Percentiles rank a stretch among this genome's conserved stretches.
Conservation (phyloP, 2,329 filamentous ascomycete species). For the Diaporthe batatas region DNA sequence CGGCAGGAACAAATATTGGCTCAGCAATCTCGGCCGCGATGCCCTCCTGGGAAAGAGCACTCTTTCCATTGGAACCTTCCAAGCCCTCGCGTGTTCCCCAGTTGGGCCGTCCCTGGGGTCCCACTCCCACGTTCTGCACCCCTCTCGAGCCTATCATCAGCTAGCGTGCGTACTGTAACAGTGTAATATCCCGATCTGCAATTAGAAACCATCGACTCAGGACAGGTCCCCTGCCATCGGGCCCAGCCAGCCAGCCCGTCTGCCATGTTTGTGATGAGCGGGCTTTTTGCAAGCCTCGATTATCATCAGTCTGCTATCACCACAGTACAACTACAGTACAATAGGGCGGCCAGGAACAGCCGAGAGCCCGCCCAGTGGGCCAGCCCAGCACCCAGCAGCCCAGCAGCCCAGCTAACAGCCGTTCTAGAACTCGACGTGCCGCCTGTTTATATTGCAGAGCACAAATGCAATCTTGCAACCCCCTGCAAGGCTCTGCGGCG, state of each 20-base stretch:
- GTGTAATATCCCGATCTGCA: constrained; percentile 33
- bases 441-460: constrained; percentile 18
- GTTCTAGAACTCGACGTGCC: constrained; percentile 32
- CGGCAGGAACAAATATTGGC: constrained; percentile 18
- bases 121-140: constrained; percentile 34
- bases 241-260: not conserved
- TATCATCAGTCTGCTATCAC: not conserved
- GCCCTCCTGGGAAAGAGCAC: constrained; percentile 14
- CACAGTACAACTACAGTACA: no score
- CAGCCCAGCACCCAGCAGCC: no score
- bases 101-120: not conserved
- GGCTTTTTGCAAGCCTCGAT: not conserved
- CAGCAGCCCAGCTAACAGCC: no score
- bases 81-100: constrained; percentile 6
- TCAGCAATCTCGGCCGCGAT: constrained; percentile 36
- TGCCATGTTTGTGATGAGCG: not conserved
- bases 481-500: constrained; percentile 14
- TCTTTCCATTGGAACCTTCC: constrained; percentile 16
- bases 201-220: constrained; percentile 29
- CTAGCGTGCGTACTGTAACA: constrained; percentile 19
- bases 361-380: not conserved
- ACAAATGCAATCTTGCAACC: constrained; percentile 30
- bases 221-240: constrained; percentile 25
- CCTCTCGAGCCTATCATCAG: constrained; percentile 3
- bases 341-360: not conserved